Conservation (phyloP, 1,139 yeast genomes). For the Suhomyces maxii region DNA sequence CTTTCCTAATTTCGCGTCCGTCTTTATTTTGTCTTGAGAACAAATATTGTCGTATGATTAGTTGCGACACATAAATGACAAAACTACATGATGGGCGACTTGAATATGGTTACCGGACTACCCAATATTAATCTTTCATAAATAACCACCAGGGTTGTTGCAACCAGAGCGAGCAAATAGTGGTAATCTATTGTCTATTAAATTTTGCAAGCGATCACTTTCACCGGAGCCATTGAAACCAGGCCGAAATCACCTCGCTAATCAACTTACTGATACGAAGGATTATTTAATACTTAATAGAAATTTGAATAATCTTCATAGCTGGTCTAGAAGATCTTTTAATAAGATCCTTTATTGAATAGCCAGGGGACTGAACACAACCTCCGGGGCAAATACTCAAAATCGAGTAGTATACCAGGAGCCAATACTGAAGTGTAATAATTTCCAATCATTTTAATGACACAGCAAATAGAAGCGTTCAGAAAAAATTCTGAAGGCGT, state of each 20-base stretch:
- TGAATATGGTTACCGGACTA: neutral
- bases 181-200: neutral
- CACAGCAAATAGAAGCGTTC: neutral
- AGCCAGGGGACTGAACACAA: neutral
- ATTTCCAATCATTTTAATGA: neutral
- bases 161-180: constrained; percentile 11
- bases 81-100: too few relatives aligned
- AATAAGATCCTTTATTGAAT: too few relatives aligned
- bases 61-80: too few relatives aligned
- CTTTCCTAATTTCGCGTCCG: too few relatives aligned
- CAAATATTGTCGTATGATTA: too few relatives aligned
- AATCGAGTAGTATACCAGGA: neutral
- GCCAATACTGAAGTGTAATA: neutral
- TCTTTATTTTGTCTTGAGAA: too few relatives aligned
- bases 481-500: neutral
- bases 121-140: neutral
- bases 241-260: neutral
- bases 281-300: too few relatives aligned
- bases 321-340: too few relatives aligned
- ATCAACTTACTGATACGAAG: too few relatives aligned
- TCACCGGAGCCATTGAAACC: too few relatives aligned
- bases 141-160: constrained; percentile 21
- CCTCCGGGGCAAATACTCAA: neutral
- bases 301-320: too few relatives aligned
- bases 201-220: neutral